Conservation (phyloP, 306 rosid genomes). For the Hippophae tibetana region DNA sequence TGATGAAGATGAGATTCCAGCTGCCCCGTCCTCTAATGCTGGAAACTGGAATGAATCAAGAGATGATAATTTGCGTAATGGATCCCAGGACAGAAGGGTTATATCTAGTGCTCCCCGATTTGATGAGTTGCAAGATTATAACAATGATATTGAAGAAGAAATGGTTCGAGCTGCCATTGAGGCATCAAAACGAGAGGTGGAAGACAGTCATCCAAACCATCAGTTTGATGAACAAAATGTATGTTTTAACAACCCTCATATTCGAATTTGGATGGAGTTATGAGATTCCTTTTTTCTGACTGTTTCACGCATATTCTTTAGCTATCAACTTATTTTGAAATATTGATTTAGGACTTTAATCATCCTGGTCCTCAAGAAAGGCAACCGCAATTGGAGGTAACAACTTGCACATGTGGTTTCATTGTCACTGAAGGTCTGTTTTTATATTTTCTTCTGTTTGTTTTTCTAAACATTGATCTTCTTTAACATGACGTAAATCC, state of each 20-base stretch:
- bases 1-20: slow-evolving; percentile 42
- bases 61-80: slow-evolving; percentile 21
- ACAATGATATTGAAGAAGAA: slow-evolving; percentile 88
- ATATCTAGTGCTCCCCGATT: slow-evolving; percentile 45
- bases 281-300: slow-evolving; percentile 19
- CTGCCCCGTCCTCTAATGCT: slow-evolving; percentile 24
- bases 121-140: slow-evolving; percentile 41
- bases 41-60: slow-evolving; percentile 23
- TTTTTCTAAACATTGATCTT: slow-evolving; percentile 11
- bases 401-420: slow-evolving; percentile 80
- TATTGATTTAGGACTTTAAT: slow-evolving; percentile 42
- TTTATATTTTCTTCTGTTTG: neutral
- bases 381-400: slow-evolving; percentile 47
- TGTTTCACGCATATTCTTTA: slow-evolving; percentile 17
- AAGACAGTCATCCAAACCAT: slow-evolving; percentile 36
- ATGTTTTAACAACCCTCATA: slow-evolving; percentile 21
- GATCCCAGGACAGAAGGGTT: slow-evolving; percentile 27
- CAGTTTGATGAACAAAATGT: slow-evolving; percentile 36
- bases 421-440: slow-evolving; percentile 62
- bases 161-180: slow-evolving; percentile 94
- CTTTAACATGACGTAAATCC: slow-evolving; percentile 32
- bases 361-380: slow-evolving; percentile 40
- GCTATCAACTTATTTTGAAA: slow-evolving; percentile 19
- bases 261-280: slow-evolving; percentile 15
- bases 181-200: slow-evolving; percentile 72